phyloP scores from a whole-genome alignment of 805 yeast species.

The Sugiyamaella americana region DNA sequence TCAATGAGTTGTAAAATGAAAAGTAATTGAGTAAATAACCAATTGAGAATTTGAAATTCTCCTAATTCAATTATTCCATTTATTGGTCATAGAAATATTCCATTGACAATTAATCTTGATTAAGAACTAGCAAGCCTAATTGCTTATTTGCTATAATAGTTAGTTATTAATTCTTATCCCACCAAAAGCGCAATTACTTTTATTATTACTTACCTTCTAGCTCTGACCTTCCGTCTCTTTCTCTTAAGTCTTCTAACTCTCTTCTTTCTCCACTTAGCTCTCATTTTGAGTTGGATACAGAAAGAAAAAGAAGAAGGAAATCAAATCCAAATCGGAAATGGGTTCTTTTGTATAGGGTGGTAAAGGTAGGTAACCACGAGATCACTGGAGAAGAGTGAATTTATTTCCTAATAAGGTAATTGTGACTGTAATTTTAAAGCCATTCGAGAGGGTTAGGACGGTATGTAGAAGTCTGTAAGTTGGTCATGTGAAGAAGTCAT shows the following conservation, averaged over 20 bases:
- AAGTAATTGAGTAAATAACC: neutral
- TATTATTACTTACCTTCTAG: slow-evolving; percentile 59
- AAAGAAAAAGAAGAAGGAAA: slow-evolving; percentile 4
- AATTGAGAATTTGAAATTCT: neutral
- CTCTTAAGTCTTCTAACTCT: slow-evolving; percentile 99
- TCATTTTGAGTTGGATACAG: slow-evolving; percentile 23
- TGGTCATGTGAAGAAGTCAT: no score
- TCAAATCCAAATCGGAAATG: no score
- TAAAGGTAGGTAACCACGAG: neutral
- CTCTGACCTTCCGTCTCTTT: slow-evolving; percentile 99
- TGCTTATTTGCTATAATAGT: slow-evolving; percentile 20
- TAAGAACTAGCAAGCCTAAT: slow-evolving; percentile 22
- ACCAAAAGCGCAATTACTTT: neutral
- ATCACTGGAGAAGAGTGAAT: neutral
- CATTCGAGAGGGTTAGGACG: no score
- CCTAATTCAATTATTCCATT: neutral
- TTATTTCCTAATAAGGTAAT: neutral
- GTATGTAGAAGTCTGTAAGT: no score
- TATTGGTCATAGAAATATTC: neutral
- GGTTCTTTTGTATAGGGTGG: no score
- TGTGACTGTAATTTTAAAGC: slow-evolving; percentile 1
- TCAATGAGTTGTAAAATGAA: no score
- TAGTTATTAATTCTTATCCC: neutral
- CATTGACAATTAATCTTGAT: slow-evolving; percentile 16
- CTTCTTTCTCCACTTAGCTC: slow-evolving; percentile 99